Percentiles rank a stretch among this genome's conserved stretches.
Evolutionary conservation across 2,329 filamentous ascomycete species (phyloP).

Genomic region (Zymoseptoria tritici): DNA sequence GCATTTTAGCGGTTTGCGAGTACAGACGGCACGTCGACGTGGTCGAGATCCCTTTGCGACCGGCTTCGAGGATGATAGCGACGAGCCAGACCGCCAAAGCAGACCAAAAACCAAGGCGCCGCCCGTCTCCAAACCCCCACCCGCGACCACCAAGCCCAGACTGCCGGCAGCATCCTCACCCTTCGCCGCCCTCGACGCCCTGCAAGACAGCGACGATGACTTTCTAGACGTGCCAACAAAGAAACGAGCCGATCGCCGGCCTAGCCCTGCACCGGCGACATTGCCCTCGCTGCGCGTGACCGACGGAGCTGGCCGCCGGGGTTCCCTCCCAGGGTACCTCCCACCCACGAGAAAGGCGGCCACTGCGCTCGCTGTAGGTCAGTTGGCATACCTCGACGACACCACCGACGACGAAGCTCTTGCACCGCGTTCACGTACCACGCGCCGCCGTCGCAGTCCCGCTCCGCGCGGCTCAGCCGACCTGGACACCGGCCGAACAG

Average conservation of each 20-base stretch:
- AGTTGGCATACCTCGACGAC: conserved; percentile 29
- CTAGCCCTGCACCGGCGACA: conserved; percentile 23
- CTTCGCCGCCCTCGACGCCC: conserved; percentile 14
- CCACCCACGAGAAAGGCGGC: conserved; percentile 17
- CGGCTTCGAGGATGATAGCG: conserved; percentile 29
- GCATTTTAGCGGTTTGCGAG: conserved; percentile 27
- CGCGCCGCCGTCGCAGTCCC: conserved; percentile 21
- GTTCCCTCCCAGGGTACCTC: conserved; percentile 13
- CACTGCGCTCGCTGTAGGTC: conserved; percentile 23
- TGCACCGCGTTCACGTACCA: conserved; percentile 10
- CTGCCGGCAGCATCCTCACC: conserved; percentile 11
- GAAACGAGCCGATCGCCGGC: conserved; percentile 20
- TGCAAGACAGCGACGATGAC: conserved; percentile 23
- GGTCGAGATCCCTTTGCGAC: conserved; percentile 26
- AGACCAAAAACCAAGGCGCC: conserved; percentile 20
- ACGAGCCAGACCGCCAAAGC: conserved; percentile 21
- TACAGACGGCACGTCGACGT: conserved; percentile 24
- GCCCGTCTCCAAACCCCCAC: conserved; percentile 14
- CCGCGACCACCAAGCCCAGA: conserved; percentile 5
- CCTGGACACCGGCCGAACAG: conserved; percentile 11
- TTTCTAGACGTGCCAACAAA: conserved; percentile 17
- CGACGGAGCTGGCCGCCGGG: conserved; percentile 17
- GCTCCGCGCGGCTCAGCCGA: conserved; percentile 16
- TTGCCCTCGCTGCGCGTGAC: conserved; percentile 13
- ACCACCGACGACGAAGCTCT: conserved; percentile 22